Base-by-base conservation (phyloP, 2,329 filamentous ascomycete species). In the Neofusicoccum kwambonambiense region DNA sequence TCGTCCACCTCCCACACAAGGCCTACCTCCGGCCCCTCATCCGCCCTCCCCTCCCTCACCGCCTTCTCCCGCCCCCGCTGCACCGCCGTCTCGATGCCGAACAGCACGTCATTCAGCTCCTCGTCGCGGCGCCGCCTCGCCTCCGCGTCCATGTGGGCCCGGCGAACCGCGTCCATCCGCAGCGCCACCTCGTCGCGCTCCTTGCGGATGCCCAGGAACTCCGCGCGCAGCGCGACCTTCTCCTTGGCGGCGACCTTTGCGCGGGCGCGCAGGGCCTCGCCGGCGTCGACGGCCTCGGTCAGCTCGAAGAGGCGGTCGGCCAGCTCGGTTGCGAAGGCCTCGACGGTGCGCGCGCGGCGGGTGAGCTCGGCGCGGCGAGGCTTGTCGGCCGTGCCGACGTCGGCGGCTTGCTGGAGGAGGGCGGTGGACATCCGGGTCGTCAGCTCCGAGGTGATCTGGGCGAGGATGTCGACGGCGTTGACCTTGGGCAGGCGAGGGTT, bases 391-490 rank as follows among this genome's bases (percentile, higher is more conserved):
- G 80, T 74, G 56, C 56, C 71, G 27, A 79, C 78, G 11, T 73
- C 76, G 42, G 72, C 70, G n/a, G 74, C 58, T 47, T 72, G 72
- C 42, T 77, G 76, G 15, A 77, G 73, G 44, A 84, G 76, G 7
- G 77, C 77, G 4, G 74, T 72, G 11, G 83, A 71, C 3, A 78
- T 80, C 66, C 80, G 77, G 57, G 82, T 78, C 17, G 84, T 76
- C 1, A 79, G 81, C 66, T 85, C 82, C 64, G 80, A 79, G 62
- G 83, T 81, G 61, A 82, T 73, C 73, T 85, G 77, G 67, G 79
- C 71, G 22, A 85, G 78, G 2, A 84, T 83, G 64, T 86, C 83
- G 44, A 82, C 82, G 1, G 79, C 78, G 62, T 84, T 85, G 64
- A 84, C 79, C 19, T 72, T 72, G 42, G 70, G 71, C 4, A 76